Percentiles rank a stretch among this genome's conserved stretches.
Evolutionary conservation across 257 asterid genomes (phyloP).

Genomic region (Voacanga thouarsii): DNA sequence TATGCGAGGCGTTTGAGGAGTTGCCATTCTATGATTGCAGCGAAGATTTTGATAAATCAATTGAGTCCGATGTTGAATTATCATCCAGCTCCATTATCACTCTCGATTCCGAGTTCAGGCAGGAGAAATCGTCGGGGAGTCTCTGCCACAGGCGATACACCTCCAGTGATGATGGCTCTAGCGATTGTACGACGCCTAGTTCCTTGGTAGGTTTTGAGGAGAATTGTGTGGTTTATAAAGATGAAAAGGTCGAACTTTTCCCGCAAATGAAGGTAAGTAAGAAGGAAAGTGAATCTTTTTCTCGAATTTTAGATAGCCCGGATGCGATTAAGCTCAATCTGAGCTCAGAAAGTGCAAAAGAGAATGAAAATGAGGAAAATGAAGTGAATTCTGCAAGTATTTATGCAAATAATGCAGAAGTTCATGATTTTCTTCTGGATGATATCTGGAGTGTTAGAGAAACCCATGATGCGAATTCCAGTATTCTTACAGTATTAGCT

Average conservation of each 20-base stretch:
- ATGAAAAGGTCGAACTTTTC: conserved; percentile 22
- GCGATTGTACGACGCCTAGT: conserved; percentile 7
- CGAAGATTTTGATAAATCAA: conserved; percentile 27
- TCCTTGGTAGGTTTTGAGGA: conserved; percentile 34
- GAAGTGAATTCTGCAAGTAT: conserved; percentile 16
- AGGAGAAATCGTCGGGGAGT: conserved; percentile 20
- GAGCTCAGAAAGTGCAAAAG: conserved; percentile 21
- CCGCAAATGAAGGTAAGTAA: conserved; percentile 11
- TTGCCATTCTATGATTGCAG: conserved; percentile 46
- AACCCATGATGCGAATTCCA: conserved; percentile 30
- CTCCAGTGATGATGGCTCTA: conserved; percentile 1
- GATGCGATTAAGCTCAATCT: conserved; percentile 15
- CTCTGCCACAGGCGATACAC: conserved; percentile 23
- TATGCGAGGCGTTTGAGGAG: conserved; percentile 53
- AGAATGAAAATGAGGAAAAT: conserved; percentile 9
- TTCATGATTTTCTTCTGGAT: conserved; percentile 10
- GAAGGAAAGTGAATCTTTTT: not conserved
- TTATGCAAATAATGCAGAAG: not conserved
- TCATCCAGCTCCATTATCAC: conserved; percentile 21
- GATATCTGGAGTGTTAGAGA: conserved; percentile 39
- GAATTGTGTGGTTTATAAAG: conserved; percentile 22
- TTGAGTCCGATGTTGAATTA: conserved; percentile 23
- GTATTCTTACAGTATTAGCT: conserved; percentile 37
- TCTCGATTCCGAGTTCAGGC: conserved; percentile 15
- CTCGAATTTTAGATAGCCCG: not conserved